Base-by-base conservation (phyloP, 1,284 basidiomycete genomes). In the Ceratobasidium sp. region DNA sequence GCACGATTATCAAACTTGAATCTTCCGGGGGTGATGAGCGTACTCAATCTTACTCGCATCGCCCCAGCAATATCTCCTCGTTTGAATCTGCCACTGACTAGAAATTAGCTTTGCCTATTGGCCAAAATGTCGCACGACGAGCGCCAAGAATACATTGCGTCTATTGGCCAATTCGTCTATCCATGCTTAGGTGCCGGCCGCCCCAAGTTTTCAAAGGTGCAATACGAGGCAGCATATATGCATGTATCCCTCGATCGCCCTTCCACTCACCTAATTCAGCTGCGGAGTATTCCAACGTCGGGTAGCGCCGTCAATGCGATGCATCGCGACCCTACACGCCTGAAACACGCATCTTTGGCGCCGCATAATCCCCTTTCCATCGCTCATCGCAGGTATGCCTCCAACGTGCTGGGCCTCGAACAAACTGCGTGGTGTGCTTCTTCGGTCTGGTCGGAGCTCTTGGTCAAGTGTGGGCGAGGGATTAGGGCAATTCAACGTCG, bases 241-340 rank as follows among this genome's bases (percentile, higher is more conserved):
- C 56, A n/a, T 57, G 54, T 57, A 23, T 57, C 33, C 15, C 23
- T 26, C n/a, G 10, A 13, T 6, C 56, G 23, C 56, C 33, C 56
- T 59, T 59, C 56, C 28, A 38, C n/a, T 20, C 26, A 38, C 56
- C n/a, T 26, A 4, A n/a, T 59, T 28, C 12, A 26, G 56, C n/a
- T 4, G 23, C 28, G 6, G 33, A 1, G 3, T 26, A 9, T 65
- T 26, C 20, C 3, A 20, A 44, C 2, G 0, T 15, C 28, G 23
- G 65, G 65, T 67, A 67, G 46, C 65, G 46, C 65, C 40, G 6
- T 5, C 33, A 38, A 33, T 44, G 65, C 44, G 48, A n/a, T 67
- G 46, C 65, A 38, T 52, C 46, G 12, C 3, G 0, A 15, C 13
- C 9, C 33, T n/a, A 67, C 46, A 50, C 28, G 46, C 65, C 26